These are phyloP conservation scores for Aspergillus sp. DNA, from an alignment of 2,329 filamentous ascomycete species.

Conservation along the genomic window DNA sequence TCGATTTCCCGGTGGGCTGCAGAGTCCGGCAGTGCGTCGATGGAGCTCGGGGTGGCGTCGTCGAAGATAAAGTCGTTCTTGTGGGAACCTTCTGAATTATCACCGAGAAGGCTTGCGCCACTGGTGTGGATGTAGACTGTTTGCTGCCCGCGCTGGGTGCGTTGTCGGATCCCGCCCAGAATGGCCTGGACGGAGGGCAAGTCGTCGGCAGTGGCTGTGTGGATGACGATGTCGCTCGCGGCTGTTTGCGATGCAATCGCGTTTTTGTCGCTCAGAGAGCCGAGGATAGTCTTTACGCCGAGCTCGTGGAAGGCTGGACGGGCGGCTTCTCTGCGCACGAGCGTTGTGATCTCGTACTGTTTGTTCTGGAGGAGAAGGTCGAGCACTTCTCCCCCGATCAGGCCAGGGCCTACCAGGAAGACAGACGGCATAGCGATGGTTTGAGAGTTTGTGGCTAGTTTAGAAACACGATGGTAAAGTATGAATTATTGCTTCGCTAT, in stretches of 20 bases:
- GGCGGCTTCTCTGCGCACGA: not conserved
- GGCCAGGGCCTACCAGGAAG: not conserved
- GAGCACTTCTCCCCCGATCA: not conserved
- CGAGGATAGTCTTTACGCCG: not conserved
- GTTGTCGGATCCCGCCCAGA: not conserved
- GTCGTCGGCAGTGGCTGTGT: not conserved
- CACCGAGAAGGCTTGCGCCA: not conserved
- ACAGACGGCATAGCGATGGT: not conserved
- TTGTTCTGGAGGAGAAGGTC: not conserved
- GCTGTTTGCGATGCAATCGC: not conserved
- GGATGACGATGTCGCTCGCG: not conserved
- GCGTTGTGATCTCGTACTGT: not conserved
- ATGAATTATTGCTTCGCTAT: no score
- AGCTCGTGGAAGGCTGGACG: not conserved
- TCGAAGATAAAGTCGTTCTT: not conserved
- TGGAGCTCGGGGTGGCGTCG: not conserved
- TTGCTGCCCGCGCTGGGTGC: not conserved
- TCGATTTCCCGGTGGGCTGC: not conserved
- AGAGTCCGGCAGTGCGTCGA: not conserved
- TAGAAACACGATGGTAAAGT: no score
- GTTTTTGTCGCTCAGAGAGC: not conserved
- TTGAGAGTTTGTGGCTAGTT: no score
- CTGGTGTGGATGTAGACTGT: not conserved
- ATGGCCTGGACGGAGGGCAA: not conserved
- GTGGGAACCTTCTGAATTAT: not conserved